Base-by-base conservation (phyloP, 176 grass and related monocot genomes). In the Bromus sterilis region DNA sequence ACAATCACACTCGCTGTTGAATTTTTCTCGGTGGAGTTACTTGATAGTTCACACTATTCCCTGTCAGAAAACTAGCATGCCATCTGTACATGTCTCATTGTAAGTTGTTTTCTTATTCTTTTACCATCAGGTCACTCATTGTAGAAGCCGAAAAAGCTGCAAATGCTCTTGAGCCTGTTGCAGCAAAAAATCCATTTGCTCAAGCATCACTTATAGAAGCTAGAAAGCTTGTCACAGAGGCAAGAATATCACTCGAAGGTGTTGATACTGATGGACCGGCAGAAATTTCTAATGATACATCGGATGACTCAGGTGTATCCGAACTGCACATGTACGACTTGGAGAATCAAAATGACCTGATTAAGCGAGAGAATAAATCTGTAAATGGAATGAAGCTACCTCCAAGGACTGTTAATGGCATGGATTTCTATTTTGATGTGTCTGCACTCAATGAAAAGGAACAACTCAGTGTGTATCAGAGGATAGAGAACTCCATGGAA, bases 111-210 rank as follows among this genome's bases (percentile, higher is more conserved):
- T 78, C n/a, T 48, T 82, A 28, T 77, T 87, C 33, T 84, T 84
- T 79, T 74, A 59, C 66, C 61, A 77, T 86, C 64, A 97, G 95
- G 88, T 85, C 91, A 80, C 72, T 91, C 30, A 97, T 97, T 83
- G 86, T 71, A 41, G 92, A 97, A 90, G 92, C 92, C 28, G 90
- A 94, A 34, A 97, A 92, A 79, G 95, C 92, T 44, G 84, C 86
- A 66, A 75, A 86, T 68, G 73, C 90, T 83, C 86, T 97, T 74
- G 95, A 97, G 80, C 82, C 67, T 68, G 90, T 84, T 65, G 92
- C 83, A 46, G 30, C 72, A 0, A 91, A 51, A 15, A 97, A 81
- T 66, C 90, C 84, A 80, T 87, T 83, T 51, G 95, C 92, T 39
- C 86, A 91, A 43, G 83, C 83, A 53, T 94, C 89, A 83, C 92